Evolutionary conservation across 2,329 filamentous ascomycete genomes (phyloP).

Genomic region (Xylariaceae sp.): DNA sequence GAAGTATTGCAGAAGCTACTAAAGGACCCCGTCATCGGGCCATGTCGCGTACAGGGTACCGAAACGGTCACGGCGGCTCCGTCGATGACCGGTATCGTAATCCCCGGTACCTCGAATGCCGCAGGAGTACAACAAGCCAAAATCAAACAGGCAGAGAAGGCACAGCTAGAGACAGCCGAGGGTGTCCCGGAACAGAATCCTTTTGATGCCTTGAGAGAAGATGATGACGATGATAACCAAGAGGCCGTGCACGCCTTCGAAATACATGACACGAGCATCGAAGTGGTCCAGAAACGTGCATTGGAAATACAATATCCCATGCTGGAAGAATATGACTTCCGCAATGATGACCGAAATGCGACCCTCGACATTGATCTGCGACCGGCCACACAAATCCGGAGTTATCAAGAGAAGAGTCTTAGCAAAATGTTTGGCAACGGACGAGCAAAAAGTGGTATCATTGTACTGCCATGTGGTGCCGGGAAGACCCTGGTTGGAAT

Average conservation of each 20-base stretch:
- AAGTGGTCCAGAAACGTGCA: slow-evolving; percentile 86
- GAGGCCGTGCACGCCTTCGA: slow-evolving; percentile 93
- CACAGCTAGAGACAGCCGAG: slow-evolving; percentile 50
- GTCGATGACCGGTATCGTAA: slow-evolving; percentile 84
- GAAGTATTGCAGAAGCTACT: slow-evolving; percentile 85
- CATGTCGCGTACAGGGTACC: slow-evolving; percentile 72
- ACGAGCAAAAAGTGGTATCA: slow-evolving; percentile 94
- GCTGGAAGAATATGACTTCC: slow-evolving; percentile 96
- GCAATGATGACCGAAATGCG: slow-evolving; percentile 85
- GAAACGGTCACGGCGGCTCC: slow-evolving; percentile 80
- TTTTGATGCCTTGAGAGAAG: slow-evolving; percentile 72
- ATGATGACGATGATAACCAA: slow-evolving; percentile 84
- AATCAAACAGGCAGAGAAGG: slow-evolving; percentile 45
- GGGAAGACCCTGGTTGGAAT: slow-evolving; percentile 99
- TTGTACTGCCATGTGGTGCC: slow-evolving; percentile 93
- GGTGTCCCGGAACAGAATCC: slow-evolving; percentile 66
- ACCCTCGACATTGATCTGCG: slow-evolving; percentile 93
- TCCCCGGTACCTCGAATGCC: slow-evolving; percentile 92
- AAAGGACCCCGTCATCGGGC: slow-evolving; percentile 79
- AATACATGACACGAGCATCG: slow-evolving; percentile 79
- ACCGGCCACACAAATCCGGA: slow-evolving; percentile 85
- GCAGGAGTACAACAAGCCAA: slow-evolving; percentile 80
- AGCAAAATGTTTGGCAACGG: slow-evolving; percentile 99
- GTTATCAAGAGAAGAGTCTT: slow-evolving; percentile 94
- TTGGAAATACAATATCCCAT: slow-evolving; percentile 84